These are phyloP conservation scores for Sporisorium scitamineum DNA, from an alignment of 1,284 basidiomycete genomes.

Conservation along the genomic window DNA sequence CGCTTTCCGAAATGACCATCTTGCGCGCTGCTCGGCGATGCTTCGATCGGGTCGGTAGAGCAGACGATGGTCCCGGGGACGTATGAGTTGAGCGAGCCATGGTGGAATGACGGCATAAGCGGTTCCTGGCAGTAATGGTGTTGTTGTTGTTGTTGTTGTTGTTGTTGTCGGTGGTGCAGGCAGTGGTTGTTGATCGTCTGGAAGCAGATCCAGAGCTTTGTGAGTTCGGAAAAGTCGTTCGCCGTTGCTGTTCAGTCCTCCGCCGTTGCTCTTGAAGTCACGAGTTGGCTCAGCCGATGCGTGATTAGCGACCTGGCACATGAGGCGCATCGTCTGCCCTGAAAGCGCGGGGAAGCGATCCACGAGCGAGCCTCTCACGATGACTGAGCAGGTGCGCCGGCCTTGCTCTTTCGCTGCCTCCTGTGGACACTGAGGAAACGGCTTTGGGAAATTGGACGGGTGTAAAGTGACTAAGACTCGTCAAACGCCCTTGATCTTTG, in stretches of 20 bases:
- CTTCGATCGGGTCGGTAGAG: neutral
- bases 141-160: neutral
- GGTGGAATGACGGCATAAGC: neutral
- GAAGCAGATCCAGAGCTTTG: too few species aligned
- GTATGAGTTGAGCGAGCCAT: constrained; percentile 25
- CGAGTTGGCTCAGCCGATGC: neutral
- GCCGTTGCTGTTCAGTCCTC: too few species aligned
- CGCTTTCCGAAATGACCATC: neutral
- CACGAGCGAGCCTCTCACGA: too few species aligned
- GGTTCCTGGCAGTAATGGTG: neutral
- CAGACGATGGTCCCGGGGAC: neutral
- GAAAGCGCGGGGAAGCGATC: too few species aligned
- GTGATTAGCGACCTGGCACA: neutral
- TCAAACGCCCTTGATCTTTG: neutral
- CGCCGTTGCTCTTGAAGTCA: too few species aligned
- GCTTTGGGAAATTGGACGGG: neutral
- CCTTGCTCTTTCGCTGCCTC: too few species aligned
- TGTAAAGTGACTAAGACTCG: neutral
- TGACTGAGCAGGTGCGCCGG: neutral
- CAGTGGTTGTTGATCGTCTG: too few species aligned
- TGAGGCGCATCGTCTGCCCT: neutral
- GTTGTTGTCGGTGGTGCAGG: neutral
- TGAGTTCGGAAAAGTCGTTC: too few species aligned
- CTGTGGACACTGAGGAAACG: too few species aligned
- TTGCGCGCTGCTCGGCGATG: neutral